Evolutionary conservation across 179 eudicot species (phyloP), one percentile per base, ranked within the genome.

Genomic region (Silene coronaria): DNA sequence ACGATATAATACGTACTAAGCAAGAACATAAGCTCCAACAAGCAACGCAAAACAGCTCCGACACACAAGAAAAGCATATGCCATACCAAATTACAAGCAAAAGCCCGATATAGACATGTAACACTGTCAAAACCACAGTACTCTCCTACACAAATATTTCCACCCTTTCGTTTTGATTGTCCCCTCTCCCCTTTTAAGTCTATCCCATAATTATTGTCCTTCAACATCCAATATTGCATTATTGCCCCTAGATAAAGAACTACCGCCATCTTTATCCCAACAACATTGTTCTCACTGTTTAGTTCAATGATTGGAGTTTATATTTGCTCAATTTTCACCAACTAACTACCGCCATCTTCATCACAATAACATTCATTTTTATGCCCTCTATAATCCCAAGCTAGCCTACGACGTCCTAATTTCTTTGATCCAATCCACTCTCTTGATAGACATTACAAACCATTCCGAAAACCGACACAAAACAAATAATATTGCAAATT

Each of bases 71-170:
- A 32, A 66, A 4, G 24, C 70, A 30, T 66, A 66, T 17, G 46
- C 9, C 46, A 66, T 5, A n/a, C 70, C 70, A 66, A n/a, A 66
- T 30, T 30, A 66, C 23, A 66, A 32, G 48, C 70, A 66, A 32
- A 5, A 34, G n/a, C 7, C 12, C 70, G 1, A 27, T 28, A 63
- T 26, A 63, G 21, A 53, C 59, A 5, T 53, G 21, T 53, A 53
- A 53, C n/a, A 53, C 59, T 53, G 22, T 53, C 59, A 53, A 53
- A 53, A 16, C 59, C 21, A 17, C 6, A 53, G 59, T 5, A 53
- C 21, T 53, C 48, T 45, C 48, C 48, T 10, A 45, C 48, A 45
- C 14, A 11, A 45, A 45, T 45, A 45, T 14, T 10, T 11, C 48
- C 48, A 10, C 48, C 45, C 45, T 38, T 38, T 9, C 2, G 2